Evolutionary conservation across 163 green algal species (phyloP), one percentile per base, ranked within the genome.

Genomic region (Trebouxia gelatinosa): DNA sequence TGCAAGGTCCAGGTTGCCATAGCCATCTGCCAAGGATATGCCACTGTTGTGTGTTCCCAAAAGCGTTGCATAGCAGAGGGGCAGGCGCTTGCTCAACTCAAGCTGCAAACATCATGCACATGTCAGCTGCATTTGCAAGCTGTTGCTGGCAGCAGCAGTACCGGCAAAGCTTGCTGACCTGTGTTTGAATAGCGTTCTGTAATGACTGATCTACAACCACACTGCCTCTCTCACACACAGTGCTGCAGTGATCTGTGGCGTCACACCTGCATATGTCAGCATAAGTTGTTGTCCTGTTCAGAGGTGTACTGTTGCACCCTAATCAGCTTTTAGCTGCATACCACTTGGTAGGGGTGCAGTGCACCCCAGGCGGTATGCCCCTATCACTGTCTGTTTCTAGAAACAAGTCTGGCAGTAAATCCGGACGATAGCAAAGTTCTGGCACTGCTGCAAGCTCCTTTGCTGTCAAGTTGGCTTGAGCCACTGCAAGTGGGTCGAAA

Each of bases 21-120:
- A 96, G 23, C 91, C 91, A 70, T 96, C 87, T 37, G 90, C 88
- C 46, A 96, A 74, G 0, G 83, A 89, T 59, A 96, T 95, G 65
- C 79, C 91, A 21, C 74, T 86, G 85, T 96, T 96, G 83, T 96
- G 91, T 2, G 89, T 91, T 51, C 89, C 90, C 43, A 92, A 79
- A 70, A 92, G 34, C 31, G 80, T 86, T 2, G 86, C 75, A 65
- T 86, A 87, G 79, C 90, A 94, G 19, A 94, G 81, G 1, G 87
- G 86, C 82, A 92, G 80, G 17, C 74, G 57, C 32, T 80, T 78
- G 2, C 81, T 59, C 32, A 91, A 68, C 3, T 57, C 37, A 65
- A 79, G 48, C 83, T 92, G 84, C 58, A 83, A 23, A 80, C 11
- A 54, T 32, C 74, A 77, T 3, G 32, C 51, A 79, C 11, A 11